A percentile compares a stretch with the other conserved stretches of the same genome.
Conservation (phyloP, 495 filamentous ascomycete genomes). For the Xylaria palmicola region DNA sequence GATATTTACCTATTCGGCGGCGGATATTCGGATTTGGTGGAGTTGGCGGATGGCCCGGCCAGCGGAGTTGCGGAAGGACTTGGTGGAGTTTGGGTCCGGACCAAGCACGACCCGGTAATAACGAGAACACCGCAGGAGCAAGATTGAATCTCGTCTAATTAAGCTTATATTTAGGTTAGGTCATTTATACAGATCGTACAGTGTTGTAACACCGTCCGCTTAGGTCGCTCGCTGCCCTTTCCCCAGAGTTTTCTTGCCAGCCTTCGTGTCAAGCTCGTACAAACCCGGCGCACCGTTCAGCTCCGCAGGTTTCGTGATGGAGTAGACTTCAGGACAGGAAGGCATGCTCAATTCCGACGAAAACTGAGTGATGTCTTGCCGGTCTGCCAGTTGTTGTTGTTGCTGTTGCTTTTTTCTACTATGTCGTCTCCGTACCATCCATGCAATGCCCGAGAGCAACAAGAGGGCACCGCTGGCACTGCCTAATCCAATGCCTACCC, state of each 20-base stretch:
- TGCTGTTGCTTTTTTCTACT: no score
- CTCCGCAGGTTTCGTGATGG: neutral
- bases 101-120: neutral
- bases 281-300: neutral
- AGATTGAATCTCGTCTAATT: no score
- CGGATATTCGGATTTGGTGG: neutral
- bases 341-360: neutral
- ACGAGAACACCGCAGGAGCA: no score
- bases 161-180: neutral
- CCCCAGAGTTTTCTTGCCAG: no score
- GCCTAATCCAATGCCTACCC: neutral
- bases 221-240: neutral
- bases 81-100: neutral
- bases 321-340: neutral
- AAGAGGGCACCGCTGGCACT: neutral
- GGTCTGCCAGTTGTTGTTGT: neutral
- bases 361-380: neutral
- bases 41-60: neutral
- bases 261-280: neutral
- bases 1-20: no score
- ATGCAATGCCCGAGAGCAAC: neutral
- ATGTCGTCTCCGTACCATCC: neutral
- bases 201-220: neutral
- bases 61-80: conserved; percentile 4
- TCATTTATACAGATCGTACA: neutral